Percentiles rank a stretch among this genome's conserved stretches.
These are phyloP conservation scores for Adiantum capillusveneris DNA, from an alignment of 75 land plant species.

Conservation along the genomic window DNA sequence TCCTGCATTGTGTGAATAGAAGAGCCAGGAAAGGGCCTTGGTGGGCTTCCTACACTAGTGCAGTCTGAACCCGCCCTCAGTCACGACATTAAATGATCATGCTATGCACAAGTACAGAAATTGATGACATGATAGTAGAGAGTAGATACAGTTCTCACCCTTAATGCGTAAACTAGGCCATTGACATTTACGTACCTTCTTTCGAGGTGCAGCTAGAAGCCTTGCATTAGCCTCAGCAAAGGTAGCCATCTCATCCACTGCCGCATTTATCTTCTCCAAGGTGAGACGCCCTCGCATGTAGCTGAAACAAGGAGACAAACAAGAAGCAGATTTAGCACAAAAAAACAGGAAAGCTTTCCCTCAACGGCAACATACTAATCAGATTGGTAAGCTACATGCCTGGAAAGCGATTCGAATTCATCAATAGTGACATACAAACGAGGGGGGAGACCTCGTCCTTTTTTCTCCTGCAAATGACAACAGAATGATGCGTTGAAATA, in stretches of 20 bases:
- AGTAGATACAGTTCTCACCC: no score
- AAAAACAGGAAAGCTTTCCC: background rate
- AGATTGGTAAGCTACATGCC: conserved; percentile 58
- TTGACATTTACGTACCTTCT: conserved; percentile 58
- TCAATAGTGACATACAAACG: conserved; percentile 56
- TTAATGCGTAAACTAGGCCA: no score
- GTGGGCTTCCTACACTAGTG: no score
- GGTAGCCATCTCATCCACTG: conserved; percentile 79
- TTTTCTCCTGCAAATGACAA: conserved; percentile 54
- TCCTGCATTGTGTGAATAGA: no score
- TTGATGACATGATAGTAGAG: no score
- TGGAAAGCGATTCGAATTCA: conserved; percentile 77
- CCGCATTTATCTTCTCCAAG: conserved; percentile 80
- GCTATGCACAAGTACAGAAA: no score
- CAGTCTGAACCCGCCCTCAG: no score
- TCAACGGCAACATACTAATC: no score
- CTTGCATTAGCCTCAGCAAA: conserved; percentile 80
- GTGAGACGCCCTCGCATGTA: conserved; percentile 96
- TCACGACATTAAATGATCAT: no score
- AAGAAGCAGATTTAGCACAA: background rate
- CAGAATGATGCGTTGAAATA: no score
- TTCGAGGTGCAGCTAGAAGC: conserved; percentile 61
- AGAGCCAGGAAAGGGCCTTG: no score
- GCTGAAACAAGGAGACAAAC: conserved; percentile 33
- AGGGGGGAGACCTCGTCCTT: conserved; percentile 60